Evolutionary conservation across 768 basidiomycete genomes (phyloP).

Genomic region (Clitopilus hobsonii): DNA sequence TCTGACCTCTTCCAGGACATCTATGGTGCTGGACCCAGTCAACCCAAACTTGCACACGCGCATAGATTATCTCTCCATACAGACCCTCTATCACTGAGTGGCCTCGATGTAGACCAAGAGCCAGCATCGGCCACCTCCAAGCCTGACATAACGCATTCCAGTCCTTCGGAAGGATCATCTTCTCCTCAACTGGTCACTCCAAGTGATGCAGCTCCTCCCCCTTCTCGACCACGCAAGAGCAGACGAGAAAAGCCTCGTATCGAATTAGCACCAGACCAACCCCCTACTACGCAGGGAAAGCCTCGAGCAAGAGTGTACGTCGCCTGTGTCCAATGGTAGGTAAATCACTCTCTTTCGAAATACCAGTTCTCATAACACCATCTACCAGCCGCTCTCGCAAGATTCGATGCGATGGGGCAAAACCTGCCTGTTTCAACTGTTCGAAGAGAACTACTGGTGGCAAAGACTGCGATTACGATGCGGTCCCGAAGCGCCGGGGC

Average conservation of each 20-base stretch:
- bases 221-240: constrained; percentile 29
- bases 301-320: constrained; percentile 72
- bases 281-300: constrained; percentile 78
- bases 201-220: constrained; percentile 1
- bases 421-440: constrained; percentile 74
- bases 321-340: constrained; percentile 75
- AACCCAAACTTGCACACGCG: neutral
- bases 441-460: constrained; percentile 39
- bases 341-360: constrained; percentile 2
- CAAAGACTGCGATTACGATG: constrained; percentile 61
- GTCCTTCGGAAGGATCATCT: neutral
- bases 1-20: neutral
- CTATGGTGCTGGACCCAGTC: neutral
- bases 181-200: neutral
- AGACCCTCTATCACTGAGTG: neutral
- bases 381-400: constrained; percentile 63
- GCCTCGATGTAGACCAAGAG: neutral
- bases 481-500: constrained; percentile 71
- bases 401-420: constrained; percentile 79
- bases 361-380: constrained; percentile 6
- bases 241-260: constrained; percentile 57
- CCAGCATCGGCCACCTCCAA: neutral
- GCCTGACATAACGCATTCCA: neutral
- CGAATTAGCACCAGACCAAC: constrained; percentile 70
- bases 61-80: neutral